Evolutionary conservation across 1,284 basidiomycete species (phyloP).

Genomic region (Sanghuangporus baumii): DNA sequence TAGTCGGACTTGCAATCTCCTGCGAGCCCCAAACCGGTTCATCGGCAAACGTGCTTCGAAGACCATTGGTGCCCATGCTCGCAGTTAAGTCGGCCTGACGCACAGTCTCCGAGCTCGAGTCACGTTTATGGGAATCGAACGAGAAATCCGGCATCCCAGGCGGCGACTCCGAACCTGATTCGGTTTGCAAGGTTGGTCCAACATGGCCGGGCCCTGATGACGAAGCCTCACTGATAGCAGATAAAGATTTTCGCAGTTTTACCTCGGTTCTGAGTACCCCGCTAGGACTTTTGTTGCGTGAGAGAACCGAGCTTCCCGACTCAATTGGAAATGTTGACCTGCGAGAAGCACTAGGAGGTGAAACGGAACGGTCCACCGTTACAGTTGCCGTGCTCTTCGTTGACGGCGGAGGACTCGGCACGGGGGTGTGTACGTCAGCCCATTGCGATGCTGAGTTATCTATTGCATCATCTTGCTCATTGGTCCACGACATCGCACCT

Average conservation of each 20-base stretch:
- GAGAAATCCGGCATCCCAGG: not conserved
- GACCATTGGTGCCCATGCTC: not conserved
- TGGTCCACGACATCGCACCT: constrained; percentile 24
- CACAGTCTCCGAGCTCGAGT: constrained; percentile 8
- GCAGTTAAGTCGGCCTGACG: constrained; percentile 1
- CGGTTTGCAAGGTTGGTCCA: not conserved
- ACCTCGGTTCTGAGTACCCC: constrained; percentile 52
- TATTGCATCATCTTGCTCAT: not conserved
- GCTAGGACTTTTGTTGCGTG: constrained; percentile 1
- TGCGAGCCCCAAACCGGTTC: constrained; percentile 12
- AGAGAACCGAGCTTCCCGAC: not conserved
- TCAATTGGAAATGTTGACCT: constrained; percentile 1
- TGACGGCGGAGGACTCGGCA: constrained; percentile 13
- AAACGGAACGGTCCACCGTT: constrained; percentile 7
- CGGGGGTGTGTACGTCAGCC: constrained; percentile 15
- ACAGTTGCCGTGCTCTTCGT: constrained; percentile 7
- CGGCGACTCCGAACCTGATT: not conserved
- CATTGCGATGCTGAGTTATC: constrained; percentile 7
- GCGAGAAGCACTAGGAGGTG: constrained; percentile 9
- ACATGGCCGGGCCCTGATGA: not conserved
- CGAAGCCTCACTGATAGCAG: constrained; percentile 36
- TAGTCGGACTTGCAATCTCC: not conserved
- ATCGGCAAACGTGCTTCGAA: not conserved
- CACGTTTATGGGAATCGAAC: not conserved
- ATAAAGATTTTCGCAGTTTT: constrained; percentile 59